Evolutionary conservation across 2,329 filamentous ascomycete species (phyloP).

Genomic region (Xylaria sp.): DNA sequence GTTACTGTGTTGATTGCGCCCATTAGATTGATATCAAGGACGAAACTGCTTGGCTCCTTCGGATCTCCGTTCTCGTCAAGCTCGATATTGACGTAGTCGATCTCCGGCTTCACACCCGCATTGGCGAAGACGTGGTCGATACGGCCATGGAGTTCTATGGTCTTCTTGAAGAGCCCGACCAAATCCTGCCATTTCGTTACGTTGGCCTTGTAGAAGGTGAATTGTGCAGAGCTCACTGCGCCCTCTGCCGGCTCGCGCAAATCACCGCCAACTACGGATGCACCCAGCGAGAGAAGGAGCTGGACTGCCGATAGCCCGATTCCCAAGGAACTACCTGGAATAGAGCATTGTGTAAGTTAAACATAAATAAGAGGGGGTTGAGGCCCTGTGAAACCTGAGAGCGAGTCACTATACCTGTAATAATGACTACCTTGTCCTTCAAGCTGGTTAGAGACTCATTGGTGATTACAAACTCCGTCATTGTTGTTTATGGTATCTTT

Average conservation of each 20-base stretch:
- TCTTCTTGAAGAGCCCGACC: slow-evolving; percentile 60
- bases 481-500: slow-evolving; percentile 38
- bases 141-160: slow-evolving; percentile 72
- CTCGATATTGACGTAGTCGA: slow-evolving; percentile 57
- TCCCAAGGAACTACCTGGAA: slow-evolving; percentile 65
- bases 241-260: slow-evolving; percentile 54
- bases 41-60: slow-evolving; percentile 54
- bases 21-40: slow-evolving; percentile 62
- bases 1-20: slow-evolving; percentile 61
- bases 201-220: slow-evolving; percentile 58
- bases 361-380: neutral
- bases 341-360: neutral
- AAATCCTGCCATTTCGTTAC: slow-evolving; percentile 63
- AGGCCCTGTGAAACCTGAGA: neutral
- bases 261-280: slow-evolving; percentile 65
- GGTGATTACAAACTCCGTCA: slow-evolving; percentile 58
- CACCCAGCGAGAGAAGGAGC: slow-evolving; percentile 62
- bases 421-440: slow-evolving; percentile 61
- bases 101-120: slow-evolving; percentile 62
- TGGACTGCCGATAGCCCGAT: slow-evolving; percentile 67
- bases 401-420: slow-evolving; percentile 56
- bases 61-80: slow-evolving; percentile 61
- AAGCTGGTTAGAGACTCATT: slow-evolving; percentile 56
- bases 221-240: slow-evolving; percentile 38
- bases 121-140: slow-evolving; percentile 81